Base-by-base conservation (phyloP, 2,329 filamentous ascomycete species). In the Colletotrichum euphorbiae region DNA sequence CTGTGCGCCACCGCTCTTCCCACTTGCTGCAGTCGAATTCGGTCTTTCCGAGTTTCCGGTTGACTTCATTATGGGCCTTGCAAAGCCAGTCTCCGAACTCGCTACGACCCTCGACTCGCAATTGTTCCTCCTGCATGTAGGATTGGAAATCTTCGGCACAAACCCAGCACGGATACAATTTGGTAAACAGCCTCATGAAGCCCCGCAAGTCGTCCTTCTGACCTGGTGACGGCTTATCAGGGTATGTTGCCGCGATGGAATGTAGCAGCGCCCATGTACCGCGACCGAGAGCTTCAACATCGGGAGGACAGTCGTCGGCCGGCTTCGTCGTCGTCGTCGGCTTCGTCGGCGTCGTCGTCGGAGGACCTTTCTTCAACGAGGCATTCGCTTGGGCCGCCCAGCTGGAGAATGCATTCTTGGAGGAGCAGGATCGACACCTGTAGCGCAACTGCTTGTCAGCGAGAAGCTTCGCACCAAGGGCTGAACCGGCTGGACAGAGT, bases 1-100 rank as follows among this genome's bases (percentile, higher is more conserved):
- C 96, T 1, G 92, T 96, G 80, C 92, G 86, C 96, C 96, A 99
- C 78, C 96, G 87, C 84, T 98, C 93, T 78, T 98, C 90, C 95
- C 96, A 98, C 74, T 84, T 88, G 62, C 83, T 84, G 81, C 96
- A 99, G 84, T 99, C 94, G 81, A 99, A 99, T 73, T 87, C 86
- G 68, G 88, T 85, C 86, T 99, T 99, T 56, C 96, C 96, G 73
- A 99, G 79, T 83, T 98, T 98, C 69, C 84, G 84, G 79, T 97
- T 97, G 51, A 97, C 93, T 31, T 92, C 92, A 79, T 97, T 97
- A 79, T 97, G 93, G 69, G 93, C 93, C 75, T 92, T 90, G 76
- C 93, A 97, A 78, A 96, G 86, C 93, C 93, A 97, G 69, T 83
- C 83, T 24, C 92, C 93, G 78, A 96, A 93, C 73, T 93, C 91